Evolutionary conservation across 106 monocot genomes (phyloP).

Genomic region (Posidonia australis): DNA sequence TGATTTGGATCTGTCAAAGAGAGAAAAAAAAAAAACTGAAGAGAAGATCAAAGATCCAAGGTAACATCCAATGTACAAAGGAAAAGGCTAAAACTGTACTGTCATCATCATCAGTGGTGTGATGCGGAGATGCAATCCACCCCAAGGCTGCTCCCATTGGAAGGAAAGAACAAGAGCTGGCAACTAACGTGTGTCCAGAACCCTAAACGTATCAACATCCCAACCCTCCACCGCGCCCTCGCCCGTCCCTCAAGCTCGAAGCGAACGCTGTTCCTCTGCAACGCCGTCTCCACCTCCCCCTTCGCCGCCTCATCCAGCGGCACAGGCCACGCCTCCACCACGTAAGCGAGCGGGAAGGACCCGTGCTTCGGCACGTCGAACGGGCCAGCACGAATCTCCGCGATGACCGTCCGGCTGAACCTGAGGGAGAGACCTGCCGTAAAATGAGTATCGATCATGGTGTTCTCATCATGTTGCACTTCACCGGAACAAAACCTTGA

Average conservation of each 20-base stretch:
- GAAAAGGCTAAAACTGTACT: no score
- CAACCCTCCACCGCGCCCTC: slow-evolving; percentile 56
- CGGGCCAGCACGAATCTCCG: slow-evolving; percentile 27
- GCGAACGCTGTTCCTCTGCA: slow-evolving; percentile 26
- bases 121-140: slow-evolving; percentile 37
- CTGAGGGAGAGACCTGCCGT: slow-evolving; percentile 9
- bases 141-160: slow-evolving; percentile 32
- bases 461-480: not conserved
- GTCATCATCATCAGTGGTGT: slow-evolving; percentile 1
- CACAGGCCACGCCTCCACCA: slow-evolving; percentile 28
- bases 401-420: slow-evolving; percentile 35
- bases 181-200: slow-evolving; percentile 47
- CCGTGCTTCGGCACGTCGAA: slow-evolving; percentile 47
- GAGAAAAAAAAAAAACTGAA: no score
- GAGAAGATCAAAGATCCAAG: no score
- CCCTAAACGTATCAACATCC: slow-evolving; percentile 21
- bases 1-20: no score
- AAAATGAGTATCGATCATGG: not conserved
- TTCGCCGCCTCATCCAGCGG: slow-evolving; percentile 34
- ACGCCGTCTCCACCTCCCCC: slow-evolving; percentile 40
- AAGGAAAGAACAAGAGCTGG: slow-evolving; percentile 32
- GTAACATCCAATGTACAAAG: no score
- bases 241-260: slow-evolving; percentile 47
- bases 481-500: not conserved
- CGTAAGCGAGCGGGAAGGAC: slow-evolving; percentile 36